A percentile compares a stretch with the other conserved stretches of the same genome.
Evolutionary conservation across 2,329 filamentous ascomycete genomes (phyloP).

Genomic region (Microdochium bolleyi): DNA sequence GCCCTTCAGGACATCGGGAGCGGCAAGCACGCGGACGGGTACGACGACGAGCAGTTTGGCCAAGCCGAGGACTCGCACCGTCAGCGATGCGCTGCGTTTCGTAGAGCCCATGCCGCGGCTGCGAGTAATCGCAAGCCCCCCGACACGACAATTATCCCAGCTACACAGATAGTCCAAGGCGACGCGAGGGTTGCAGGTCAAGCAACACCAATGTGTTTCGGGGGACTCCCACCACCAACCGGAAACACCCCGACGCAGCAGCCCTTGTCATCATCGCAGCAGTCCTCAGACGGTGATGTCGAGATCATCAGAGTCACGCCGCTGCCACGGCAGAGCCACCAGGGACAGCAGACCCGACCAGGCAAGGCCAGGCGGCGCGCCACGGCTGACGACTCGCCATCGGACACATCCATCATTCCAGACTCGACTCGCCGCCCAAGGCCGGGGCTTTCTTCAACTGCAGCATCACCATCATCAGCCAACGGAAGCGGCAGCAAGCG

Average conservation of each 20-base stretch:
- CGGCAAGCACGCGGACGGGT: constrained; percentile 1
- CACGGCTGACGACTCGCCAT: not conserved
- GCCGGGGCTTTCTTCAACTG: not conserved
- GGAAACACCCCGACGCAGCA: not conserved
- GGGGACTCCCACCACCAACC: not conserved
- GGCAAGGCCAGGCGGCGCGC: not conserved
- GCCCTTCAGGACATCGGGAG: constrained; percentile 9
- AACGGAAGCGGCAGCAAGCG: constrained; percentile 1
- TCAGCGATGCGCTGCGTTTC: constrained; percentile 14
- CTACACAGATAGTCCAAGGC: no score
- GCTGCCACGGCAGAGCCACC: constrained; percentile 1
- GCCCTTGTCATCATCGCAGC: constrained; percentile 3
- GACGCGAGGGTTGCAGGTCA: no score
- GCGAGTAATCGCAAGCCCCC: not conserved
- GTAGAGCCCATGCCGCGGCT: constrained; percentile 11
- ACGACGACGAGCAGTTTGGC: constrained; percentile 21
- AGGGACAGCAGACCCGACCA: not conserved
- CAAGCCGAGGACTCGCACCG: constrained; percentile 26
- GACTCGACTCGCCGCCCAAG: not conserved
- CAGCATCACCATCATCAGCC: not conserved
- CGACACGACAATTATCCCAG: no score
- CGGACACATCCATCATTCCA: not conserved
- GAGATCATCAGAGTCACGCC: constrained; percentile 14
- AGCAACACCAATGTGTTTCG: not conserved
- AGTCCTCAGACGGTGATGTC: constrained; percentile 5